Percentiles rank a stretch among this genome's conserved stretches.
Conservation (phyloP, 2,329 filamentous ascomycete species). For the Pestalotiopsis sp. region DNA sequence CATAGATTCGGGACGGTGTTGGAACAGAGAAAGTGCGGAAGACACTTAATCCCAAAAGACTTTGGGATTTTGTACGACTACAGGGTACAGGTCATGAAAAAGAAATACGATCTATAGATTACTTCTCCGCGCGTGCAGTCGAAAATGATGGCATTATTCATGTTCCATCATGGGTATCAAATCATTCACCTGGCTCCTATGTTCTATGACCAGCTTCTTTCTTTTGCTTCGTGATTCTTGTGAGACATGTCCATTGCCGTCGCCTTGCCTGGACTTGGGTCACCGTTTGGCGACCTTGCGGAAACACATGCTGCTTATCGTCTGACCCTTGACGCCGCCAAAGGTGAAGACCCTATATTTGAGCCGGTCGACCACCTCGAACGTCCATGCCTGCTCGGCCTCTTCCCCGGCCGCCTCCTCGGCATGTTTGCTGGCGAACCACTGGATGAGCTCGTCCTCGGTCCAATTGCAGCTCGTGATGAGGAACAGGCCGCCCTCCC, state of each 20-base stretch:
- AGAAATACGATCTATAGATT: slow-evolving; percentile 8
- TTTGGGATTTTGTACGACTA: slow-evolving; percentile 4
- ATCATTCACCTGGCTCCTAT: neutral
- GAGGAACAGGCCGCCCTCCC: slow-evolving; percentile 71
- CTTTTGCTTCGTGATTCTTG: neutral
- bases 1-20: neutral
- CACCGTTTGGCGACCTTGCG: slow-evolving; percentile 41
- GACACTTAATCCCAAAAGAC: neutral
- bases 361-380: slow-evolving; percentile 69
- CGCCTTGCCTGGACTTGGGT: neutral
- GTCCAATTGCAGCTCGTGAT: slow-evolving; percentile 99
- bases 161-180: slow-evolving; percentile 3
- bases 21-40: neutral
- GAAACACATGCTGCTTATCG: slow-evolving; percentile 87
- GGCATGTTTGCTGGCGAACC: slow-evolving; percentile 64
- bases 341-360: slow-evolving; percentile 88
- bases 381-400: slow-evolving; percentile 32
- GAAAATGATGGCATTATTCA: neutral
- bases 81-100: slow-evolving; percentile 1
- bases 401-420: slow-evolving; percentile 20
- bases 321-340: slow-evolving; percentile 85
- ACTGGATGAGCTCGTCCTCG: slow-evolving; percentile 77
- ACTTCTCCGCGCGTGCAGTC: neutral
- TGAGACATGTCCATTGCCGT: neutral
- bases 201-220: neutral